Evolutionary conservation across 257 asterid species (phyloP), one percentile per base, ranked within the genome.

Genomic region (Solanum sejunctum): DNA sequence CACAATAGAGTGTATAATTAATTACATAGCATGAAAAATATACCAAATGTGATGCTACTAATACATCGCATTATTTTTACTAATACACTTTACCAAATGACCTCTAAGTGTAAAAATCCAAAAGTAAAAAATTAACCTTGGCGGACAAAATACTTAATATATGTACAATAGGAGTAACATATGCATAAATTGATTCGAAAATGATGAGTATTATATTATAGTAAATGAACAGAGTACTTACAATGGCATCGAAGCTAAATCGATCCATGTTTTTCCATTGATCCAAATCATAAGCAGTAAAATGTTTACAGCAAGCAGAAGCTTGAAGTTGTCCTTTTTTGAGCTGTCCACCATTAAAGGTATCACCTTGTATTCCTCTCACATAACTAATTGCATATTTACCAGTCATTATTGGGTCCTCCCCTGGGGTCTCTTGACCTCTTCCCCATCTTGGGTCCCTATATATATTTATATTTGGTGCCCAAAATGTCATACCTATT

Each of bases 401-500:
- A 1, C 91, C 90, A 2, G 88, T 90, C 5, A 91, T 90, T 87
- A 64, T 21, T 63, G 98, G 98, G 81, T 93, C 97, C 75, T 95
- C 98, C 20, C 98, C 98, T 20, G 98, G 95, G 63, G 98, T 95
- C 88, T 95, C 98, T 80, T 93, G 98, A 10, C 98, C 98, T 73
- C 98, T 88, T 0, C 98, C 98, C 98, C 97, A 95, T 86, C 98
- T 89, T 21, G 98, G 98, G 84, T 95, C 98, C 86, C 98, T 89
- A 60, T 84, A 95, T 83, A 95, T 90, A 82, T 95, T 95, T 57
- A 93, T 91, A 81, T 95, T 95, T 71, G 98, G 98, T 10, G 98
- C 91, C 98, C 98, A 93, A 89, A 93, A 95, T 72, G 98, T 92
- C 95, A 93, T 88, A 86, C 98, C 98, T 18, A 77, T 89, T 58